A percentile compares a stretch with the other conserved stretches of the same genome.
Evolutionary conservation across 2,329 filamentous ascomycete genomes (phyloP).

Genomic region (Dactylellina drechsleri): DNA sequence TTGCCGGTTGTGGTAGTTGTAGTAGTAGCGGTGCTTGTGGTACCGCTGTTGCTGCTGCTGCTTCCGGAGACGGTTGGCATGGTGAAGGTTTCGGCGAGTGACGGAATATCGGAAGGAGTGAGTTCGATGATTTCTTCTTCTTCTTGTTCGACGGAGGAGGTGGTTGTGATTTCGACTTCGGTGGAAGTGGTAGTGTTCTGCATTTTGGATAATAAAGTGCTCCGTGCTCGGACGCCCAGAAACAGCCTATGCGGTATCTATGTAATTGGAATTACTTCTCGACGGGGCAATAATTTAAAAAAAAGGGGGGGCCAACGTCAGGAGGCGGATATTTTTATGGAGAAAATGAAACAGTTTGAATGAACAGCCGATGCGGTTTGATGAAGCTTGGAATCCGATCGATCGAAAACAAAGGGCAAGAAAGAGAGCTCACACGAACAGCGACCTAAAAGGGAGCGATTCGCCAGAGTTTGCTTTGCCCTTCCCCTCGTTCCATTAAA

Average conservation of each 20-base stretch:
- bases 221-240: conserved; percentile 26
- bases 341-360: not conserved
- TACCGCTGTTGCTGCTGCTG: conserved; percentile 25
- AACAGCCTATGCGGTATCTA: conserved; percentile 3
- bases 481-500: not conserved
- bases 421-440: conserved; percentile 27
- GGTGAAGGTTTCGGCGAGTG: conserved; percentile 17
- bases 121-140: conserved; percentile 4
- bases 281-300: too few species aligned
- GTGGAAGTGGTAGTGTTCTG: conserved; percentile 14
- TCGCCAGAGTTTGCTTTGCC: conserved; percentile 29
- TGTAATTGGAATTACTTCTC: not conserved
- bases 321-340: not conserved
- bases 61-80: conserved; percentile 38
- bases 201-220: conserved; percentile 26
- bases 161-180: conserved; percentile 17
- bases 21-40: conserved; percentile 8
- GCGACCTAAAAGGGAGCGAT: conserved; percentile 29
- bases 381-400: conserved; percentile 5
- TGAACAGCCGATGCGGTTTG: conserved; percentile 2
- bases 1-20: conserved; percentile 21
- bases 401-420: conserved; percentile 1
- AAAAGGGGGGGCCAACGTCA: conserved; percentile 2
- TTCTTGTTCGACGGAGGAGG: not conserved
- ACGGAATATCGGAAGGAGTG: not conserved